A percentile compares a stretch with the other conserved stretches of the same genome.
Evolutionary conservation across 2,329 filamentous ascomycete genomes (phyloP).

Genomic region (Lasiodiplodia theobromae): DNA sequence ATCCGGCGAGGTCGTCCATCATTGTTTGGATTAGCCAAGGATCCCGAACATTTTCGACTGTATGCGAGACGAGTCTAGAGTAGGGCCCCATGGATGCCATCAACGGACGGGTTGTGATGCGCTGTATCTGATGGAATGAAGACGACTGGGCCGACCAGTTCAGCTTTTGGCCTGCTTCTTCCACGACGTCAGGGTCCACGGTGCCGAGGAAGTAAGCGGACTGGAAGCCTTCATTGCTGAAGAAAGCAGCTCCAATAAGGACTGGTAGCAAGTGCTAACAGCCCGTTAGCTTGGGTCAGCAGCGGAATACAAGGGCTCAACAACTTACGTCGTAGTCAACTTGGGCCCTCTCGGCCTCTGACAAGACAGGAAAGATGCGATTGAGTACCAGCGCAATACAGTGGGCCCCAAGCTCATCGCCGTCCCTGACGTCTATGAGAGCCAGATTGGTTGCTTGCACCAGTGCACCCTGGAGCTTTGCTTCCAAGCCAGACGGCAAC

Average conservation of each 20-base stretch:
- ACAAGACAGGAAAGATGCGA: constrained; percentile 76
- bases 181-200: constrained; percentile 71
- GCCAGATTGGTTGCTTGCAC: constrained; percentile 80
- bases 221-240: constrained; percentile 75
- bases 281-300: neutral
- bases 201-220: constrained; percentile 76
- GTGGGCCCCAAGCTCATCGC: constrained; percentile 56
- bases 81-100: constrained; percentile 72
- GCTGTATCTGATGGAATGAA: constrained; percentile 67
- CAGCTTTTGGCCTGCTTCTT: constrained; percentile 61
- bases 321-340: constrained; percentile 67
- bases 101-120: constrained; percentile 66
- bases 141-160: constrained; percentile 68
- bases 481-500: constrained; percentile 66
- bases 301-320: neutral
- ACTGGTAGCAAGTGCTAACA: constrained; percentile 66
- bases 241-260: constrained; percentile 71
- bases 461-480: constrained; percentile 74
- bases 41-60: constrained; percentile 65
- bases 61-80: constrained; percentile 69
- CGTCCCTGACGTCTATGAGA: constrained; percentile 63
- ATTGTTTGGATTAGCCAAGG: constrained; percentile 58
- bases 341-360: constrained; percentile 63
- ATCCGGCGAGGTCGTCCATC: constrained; percentile 70
- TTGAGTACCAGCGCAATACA: constrained; percentile 74